Evolutionary conservation across 805 yeast genomes (phyloP).

Genomic region (Myxozyma mucilagina): DNA sequence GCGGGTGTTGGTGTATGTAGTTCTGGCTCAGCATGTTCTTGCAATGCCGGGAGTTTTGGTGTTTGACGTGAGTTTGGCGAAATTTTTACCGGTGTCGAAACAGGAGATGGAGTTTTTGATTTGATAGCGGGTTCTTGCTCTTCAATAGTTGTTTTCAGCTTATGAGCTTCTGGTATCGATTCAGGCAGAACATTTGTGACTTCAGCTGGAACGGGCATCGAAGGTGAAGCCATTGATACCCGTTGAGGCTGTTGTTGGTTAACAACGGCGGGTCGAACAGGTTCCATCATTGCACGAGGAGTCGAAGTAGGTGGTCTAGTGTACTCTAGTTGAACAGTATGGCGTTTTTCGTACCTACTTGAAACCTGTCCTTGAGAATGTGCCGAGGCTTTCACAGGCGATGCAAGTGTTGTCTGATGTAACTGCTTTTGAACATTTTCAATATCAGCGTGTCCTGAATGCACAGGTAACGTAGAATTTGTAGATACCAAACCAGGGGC

Average conservation of each 20-base stretch:
- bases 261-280: conserved; percentile 5
- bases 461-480: neutral
- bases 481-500: neutral
- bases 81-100: too few relatives aligned
- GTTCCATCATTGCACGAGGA: conserved; percentile 26
- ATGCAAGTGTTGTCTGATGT: conserved; percentile 18
- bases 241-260: conserved; percentile 7
- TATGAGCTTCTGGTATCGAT: neutral
- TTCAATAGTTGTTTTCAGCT: too few relatives aligned
- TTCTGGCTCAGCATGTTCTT: too few relatives aligned
- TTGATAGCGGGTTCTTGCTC: too few relatives aligned
- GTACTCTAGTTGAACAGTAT: conserved; percentile 29
- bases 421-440: conserved; percentile 23
- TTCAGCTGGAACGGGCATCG: neutral
- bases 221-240: neutral
- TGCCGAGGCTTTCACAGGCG: neutral
- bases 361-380: neutral
- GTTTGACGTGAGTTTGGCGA: too few relatives aligned
- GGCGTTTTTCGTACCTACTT: conserved; percentile 22
- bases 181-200: neutral
- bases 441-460: conserved; percentile 13
- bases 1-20: neutral
- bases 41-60: too few relatives aligned
- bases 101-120: too few relatives aligned
- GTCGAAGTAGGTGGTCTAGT: conserved; percentile 23